Evolutionary conservation across 768 basidiomycete species (phyloP).

Genomic region (Leucocoprinus leucothites): DNA sequence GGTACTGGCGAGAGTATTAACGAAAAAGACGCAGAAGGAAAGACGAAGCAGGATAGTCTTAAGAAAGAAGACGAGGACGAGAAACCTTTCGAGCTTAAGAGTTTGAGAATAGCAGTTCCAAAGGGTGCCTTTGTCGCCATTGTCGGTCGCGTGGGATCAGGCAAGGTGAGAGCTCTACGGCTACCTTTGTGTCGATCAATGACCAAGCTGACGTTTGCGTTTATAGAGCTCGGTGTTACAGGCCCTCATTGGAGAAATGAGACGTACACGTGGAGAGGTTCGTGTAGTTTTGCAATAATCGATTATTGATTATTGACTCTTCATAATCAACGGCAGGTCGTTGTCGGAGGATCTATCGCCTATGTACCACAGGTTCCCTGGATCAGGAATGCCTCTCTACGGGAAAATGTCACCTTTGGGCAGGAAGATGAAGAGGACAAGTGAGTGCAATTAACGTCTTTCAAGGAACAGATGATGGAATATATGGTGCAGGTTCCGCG

Average conservation of each 20-base stretch:
- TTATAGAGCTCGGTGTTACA: constrained; percentile 53
- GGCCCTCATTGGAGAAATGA: constrained; percentile 67
- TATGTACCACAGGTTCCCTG: constrained; percentile 63
- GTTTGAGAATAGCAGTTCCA: constrained; percentile 43
- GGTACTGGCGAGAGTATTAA: not conserved
- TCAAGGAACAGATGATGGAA: not conserved
- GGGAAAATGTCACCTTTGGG: constrained; percentile 76
- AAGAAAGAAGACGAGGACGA: constrained; percentile 26
- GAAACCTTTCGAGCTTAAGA: constrained; percentile 48
- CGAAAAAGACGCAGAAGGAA: constrained; percentile 12
- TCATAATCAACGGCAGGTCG: not conserved
- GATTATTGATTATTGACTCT: not conserved
- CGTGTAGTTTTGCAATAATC: too few relatives aligned
- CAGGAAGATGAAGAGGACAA: constrained; percentile 55
- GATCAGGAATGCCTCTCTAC: constrained; percentile 66
- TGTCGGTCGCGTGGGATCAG: constrained; percentile 73
- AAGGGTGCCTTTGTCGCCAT: constrained; percentile 65
- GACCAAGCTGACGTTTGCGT: not conserved
- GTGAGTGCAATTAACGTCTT: constrained; percentile 22
- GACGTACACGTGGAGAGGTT: constrained; percentile 53
- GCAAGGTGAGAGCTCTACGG: constrained; percentile 43
- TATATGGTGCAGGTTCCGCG: constrained; percentile 36
- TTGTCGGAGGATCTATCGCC: constrained; percentile 39
- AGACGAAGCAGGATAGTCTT: not conserved
- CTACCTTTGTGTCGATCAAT: not conserved